Percentiles rank a stretch among this genome's conserved stretches.
These are phyloP conservation scores for Globisporangium canariense DNA, from an alignment of 352 stramenopile species.

Conservation along the genomic window DNA sequence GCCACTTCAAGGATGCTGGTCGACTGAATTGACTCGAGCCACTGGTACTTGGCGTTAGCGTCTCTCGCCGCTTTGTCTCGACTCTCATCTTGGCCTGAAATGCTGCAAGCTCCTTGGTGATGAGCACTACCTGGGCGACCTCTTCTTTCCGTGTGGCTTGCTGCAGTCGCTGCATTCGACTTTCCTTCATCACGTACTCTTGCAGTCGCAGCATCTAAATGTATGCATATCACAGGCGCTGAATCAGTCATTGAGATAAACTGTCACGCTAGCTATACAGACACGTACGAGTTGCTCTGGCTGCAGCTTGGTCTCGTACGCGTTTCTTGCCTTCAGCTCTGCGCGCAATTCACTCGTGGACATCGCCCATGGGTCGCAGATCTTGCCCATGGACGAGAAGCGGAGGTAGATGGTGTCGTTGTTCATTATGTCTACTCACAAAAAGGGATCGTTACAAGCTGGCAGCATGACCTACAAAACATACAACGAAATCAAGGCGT, in stretches of 20 bases:
- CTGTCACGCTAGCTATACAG: background rate
- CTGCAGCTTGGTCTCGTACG: constrained; percentile 62
- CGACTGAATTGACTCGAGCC: constrained; percentile 19
- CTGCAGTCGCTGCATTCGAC: constrained; percentile 58
- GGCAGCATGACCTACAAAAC: background rate
- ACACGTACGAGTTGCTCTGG: constrained; percentile 56
- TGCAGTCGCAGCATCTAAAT: constrained; percentile 58
- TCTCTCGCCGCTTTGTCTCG: constrained; percentile 16
- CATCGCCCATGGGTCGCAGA: constrained; percentile 73
- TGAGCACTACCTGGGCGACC: constrained; percentile 37
- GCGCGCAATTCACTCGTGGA: constrained; percentile 66
- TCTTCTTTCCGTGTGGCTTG: constrained; percentile 59
- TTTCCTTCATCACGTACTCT: constrained; percentile 59
- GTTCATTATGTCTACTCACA: constrained; percentile 46
- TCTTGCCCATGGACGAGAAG: constrained; percentile 58
- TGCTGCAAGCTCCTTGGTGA: constrained; percentile 48
- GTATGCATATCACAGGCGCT: background rate
- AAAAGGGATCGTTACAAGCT: background rate
- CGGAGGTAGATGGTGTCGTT: constrained; percentile 74
- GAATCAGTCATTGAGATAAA: background rate
- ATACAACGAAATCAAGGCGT: background rate
- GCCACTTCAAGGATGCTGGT: constrained; percentile 56
- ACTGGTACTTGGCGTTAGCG: background rate
- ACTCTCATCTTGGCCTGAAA: constrained; percentile 20
- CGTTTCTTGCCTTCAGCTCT: constrained; percentile 50